Evolutionary conservation across 2,329 filamentous ascomycete genomes (phyloP), one percentile per base, ranked within the genome.

Genomic region (Hypoxylon sp.): DNA sequence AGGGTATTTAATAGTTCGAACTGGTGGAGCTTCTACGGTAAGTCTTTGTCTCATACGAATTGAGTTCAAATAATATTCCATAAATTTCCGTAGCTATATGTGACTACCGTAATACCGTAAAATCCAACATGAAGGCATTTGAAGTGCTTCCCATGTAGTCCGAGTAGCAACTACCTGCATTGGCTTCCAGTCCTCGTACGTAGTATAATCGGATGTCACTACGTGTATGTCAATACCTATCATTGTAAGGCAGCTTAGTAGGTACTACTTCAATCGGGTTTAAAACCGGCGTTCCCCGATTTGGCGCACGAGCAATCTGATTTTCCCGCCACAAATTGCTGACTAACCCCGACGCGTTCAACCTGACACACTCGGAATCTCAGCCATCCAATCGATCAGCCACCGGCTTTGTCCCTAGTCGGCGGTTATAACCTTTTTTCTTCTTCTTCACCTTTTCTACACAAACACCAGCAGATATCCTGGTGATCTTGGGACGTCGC

Each of bases 401-500:
- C 47, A 64, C 46, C 43, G 21, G n/a, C 25, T 37, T 32, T 51
- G 30, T 52, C 25, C 7, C 29, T 19, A 12, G 30, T 21, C 43
- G 12, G 12, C 25, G 29, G 41, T 32, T 45, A 29, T 41, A 58
- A 47, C 54, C 29, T 58, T 23, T 23, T 16, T 25, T 58, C 45
- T 47, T 48, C 32, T 27, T 56, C 34, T 51, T 54, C 41, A 50
- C 54, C 55, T 46, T n/a, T 30, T 39, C 47, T 57, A 59, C 55
- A 59, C 63, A 62, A 65, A 59, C 59, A 67, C 54, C 27, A 63
- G 41, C 62, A 67, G 53, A 68, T 50, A 64, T 63, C 63, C 63
- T 54, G 14, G 52, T 45, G 41, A 65, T 53, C 66, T 74, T 62
- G 70, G 67, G 63, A 69, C 67, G 50, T 70, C 63, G 67, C 69